phyloP scores from a whole-genome alignment of 768 basidiomycete genomes.

The Suillus plorans region DNA sequence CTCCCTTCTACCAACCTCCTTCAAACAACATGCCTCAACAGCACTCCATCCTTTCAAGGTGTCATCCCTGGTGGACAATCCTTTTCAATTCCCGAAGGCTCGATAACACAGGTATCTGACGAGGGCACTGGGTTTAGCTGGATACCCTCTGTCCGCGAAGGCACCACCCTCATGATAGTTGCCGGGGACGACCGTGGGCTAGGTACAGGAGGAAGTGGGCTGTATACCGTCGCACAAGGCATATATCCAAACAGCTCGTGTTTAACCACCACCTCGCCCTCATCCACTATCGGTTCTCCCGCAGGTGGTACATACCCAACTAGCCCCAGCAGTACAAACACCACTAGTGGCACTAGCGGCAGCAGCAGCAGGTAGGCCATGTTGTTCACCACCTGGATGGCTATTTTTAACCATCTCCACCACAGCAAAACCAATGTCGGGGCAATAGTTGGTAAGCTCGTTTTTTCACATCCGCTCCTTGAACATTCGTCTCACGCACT shows the following conservation, averaged over 20 bases:
- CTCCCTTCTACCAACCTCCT: neutral
- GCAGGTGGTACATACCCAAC: conserved; percentile 76
- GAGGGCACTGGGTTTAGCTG: conserved; percentile 69
- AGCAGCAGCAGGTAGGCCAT: conserved; percentile 24
- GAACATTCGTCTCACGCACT: conserved; percentile 11
- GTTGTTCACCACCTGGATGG: neutral
- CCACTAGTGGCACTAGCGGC: conserved; percentile 18
- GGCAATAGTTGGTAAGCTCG: conserved; percentile 47
- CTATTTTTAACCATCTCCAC: conserved; percentile 4
- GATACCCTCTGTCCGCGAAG: conserved; percentile 62
- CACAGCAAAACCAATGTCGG: conserved; percentile 40
- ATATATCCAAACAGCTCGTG: conserved; percentile 52
- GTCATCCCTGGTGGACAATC: conserved; percentile 81
- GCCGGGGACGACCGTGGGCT: conserved; percentile 67
- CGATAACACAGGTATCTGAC: conserved; percentile 39
- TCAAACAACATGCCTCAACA: conserved; percentile 20
- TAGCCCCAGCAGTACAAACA: conserved; percentile 38
- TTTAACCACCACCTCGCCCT: conserved; percentile 60
- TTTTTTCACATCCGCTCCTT: neutral
- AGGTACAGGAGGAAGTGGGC: conserved; percentile 66
- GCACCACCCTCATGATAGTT: conserved; percentile 65
- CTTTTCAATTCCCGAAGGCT: conserved; percentile 56
- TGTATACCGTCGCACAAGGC: conserved; percentile 55
- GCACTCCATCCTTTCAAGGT: conserved; percentile 62
- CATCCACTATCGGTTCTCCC: conserved; percentile 73